These are phyloP conservation scores for Xylaria curta DNA, from an alignment of 495 filamentous ascomycete genomes.

Conservation along the genomic window DNA sequence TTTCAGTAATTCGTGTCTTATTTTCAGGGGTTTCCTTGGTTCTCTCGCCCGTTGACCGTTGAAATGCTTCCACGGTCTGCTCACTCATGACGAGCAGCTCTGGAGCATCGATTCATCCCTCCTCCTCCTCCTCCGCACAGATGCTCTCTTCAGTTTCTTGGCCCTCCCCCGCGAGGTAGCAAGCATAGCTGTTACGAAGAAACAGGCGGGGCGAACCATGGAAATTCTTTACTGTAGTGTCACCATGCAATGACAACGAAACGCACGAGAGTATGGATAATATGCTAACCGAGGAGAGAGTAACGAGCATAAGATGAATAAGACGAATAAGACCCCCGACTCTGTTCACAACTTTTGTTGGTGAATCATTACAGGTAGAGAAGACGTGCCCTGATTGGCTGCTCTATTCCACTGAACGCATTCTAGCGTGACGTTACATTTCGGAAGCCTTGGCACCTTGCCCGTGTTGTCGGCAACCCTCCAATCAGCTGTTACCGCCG, in stretches of 20 bases:
- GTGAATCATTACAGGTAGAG: constrained; percentile 13
- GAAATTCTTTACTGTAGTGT: constrained; percentile 6
- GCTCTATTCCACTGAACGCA: constrained; percentile 9
- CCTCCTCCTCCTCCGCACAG: background rate
- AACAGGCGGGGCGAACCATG: constrained; percentile 11
- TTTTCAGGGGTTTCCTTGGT: background rate
- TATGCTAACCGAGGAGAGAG: constrained; percentile 4
- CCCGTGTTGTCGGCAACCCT: constrained; percentile 3
- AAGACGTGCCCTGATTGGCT: constrained; percentile 14
- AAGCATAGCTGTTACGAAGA: background rate
- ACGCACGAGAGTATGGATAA: constrained; percentile 15
- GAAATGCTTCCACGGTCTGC: constrained; percentile 9
- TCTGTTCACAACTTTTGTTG: constrained; percentile 14
- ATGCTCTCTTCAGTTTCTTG: background rate
- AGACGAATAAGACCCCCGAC: background rate
- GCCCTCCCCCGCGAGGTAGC: background rate
- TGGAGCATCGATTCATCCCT: constrained; percentile 14
- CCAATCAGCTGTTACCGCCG: constrained; percentile 22
- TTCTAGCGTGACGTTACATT: constrained; percentile 28
- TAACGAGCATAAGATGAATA: constrained; percentile 19
- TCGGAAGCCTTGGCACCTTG: constrained; percentile 21
- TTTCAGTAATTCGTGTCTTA: constrained; percentile 14
- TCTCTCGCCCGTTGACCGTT: constrained; percentile 12
- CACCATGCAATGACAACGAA: constrained; percentile 11
- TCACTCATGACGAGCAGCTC: constrained; percentile 17